Evolutionary conservation across 306 rosid species (phyloP), one percentile per base, ranked within the genome.

Genomic region (Chamaecrista fasciculata): DNA sequence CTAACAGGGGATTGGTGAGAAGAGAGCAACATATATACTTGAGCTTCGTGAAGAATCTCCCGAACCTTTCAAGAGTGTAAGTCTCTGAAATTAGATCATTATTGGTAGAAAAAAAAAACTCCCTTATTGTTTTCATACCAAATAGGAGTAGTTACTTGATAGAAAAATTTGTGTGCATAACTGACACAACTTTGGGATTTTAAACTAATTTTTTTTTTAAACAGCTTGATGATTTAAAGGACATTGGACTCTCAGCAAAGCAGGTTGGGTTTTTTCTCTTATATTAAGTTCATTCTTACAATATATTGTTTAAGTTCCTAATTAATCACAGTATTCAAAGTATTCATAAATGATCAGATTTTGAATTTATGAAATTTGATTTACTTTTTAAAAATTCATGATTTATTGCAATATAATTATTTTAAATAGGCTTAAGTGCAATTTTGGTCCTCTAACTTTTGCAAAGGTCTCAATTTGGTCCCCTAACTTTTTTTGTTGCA

Each of bases 1-100:
- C 19, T 26, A 40, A 21, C 23, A 93, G 98, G 97, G 97, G 23
- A 90, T 93, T 55, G 97, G 98, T n/a, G 97, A 93, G 82, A 93
- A 85, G 75, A 85, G 98, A 74, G 94, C 97, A 55, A 77, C 85
- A 24, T 80, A 11, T 57, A 86, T 93, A 66, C 84, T 93, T 39
- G 63, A 86, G 78, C 83, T 85, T 31, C 96, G 96, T 23, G 84
- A 84, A 49, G 94, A 86, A 73, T 88, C 97, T 50, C 90, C 89
- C 0, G 81, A 86, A 48, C 92, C 94, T 39, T 93, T 93, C 73
- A 90, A 86, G 76, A 88, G 77, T 69, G 98, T 93, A 73, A 78
- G 98, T 75, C 31, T 31, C 31, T 21, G 5, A 51, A 42, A 52
- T 6, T 10, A 29, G 34, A 42, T 0, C 29, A 42, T 42, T 25